Conservation (phyloP, 768 basidiomycete genomes). For the Leccinum boreale region DNA sequence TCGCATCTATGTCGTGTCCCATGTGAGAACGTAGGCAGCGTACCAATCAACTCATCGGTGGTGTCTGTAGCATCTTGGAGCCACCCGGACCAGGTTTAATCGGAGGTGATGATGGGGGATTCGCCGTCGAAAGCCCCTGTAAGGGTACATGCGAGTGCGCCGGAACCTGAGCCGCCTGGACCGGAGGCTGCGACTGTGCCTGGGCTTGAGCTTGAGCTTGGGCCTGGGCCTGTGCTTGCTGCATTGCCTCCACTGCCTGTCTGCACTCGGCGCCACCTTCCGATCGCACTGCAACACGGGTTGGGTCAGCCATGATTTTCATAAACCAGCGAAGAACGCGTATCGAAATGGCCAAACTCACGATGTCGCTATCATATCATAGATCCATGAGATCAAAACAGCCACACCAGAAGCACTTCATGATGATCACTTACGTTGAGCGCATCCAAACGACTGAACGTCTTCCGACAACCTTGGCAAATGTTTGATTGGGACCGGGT, state of each 20-base stretch:
- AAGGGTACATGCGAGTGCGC: conserved; percentile 20
- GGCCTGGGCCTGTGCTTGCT: conserved; percentile 31
- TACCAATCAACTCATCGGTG: conserved; percentile 17
- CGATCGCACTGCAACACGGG: conserved; percentile 60
- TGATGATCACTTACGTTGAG: conserved; percentile 71
- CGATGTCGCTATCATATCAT: conserved; percentile 61
- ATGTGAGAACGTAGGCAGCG: not conserved
- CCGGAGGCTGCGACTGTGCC: conserved; percentile 20
- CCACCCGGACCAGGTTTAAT: conserved; percentile 26
- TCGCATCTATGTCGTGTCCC: conserved; percentile 20
- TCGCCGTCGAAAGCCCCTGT: conserved; percentile 20
- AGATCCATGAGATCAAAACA: conserved; percentile 25
- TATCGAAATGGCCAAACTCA: conserved; percentile 41
- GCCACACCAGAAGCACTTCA: conserved; percentile 27
- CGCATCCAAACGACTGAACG: conserved; percentile 91
- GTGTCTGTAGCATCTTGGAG: conserved; percentile 14
- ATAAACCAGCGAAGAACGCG: conserved; percentile 21
- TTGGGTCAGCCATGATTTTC: conserved; percentile 25
- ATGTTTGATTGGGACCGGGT: conserved; percentile 80
- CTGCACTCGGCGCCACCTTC: conserved; percentile 82
- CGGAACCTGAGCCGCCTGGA: conserved; percentile 20
- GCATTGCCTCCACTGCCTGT: conserved; percentile 37
- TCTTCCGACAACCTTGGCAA: conserved; percentile 91
- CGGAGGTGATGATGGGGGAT: conserved; percentile 17
- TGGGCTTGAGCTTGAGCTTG: conserved; percentile 17